phyloP scores from a whole-genome alignment of 495 filamentous ascomycete species.

The Neurospora discreta region DNA sequence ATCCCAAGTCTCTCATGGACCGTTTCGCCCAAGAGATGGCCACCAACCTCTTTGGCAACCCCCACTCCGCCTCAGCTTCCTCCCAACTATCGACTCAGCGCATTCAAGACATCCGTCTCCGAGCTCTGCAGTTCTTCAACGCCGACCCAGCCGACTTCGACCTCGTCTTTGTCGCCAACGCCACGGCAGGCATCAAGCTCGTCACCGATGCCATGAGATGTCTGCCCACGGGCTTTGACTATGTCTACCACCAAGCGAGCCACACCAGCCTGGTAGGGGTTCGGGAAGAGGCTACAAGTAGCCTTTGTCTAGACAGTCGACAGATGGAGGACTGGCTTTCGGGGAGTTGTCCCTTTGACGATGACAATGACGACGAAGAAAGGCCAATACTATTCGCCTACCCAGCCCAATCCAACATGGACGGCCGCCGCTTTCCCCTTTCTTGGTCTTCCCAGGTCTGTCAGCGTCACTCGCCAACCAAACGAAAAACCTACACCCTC shows the following conservation, averaged over 20 bases:
- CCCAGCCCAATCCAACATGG: conserved; percentile 89
- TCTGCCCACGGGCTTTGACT: conserved; percentile 57
- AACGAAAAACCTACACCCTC: conserved; percentile 52
- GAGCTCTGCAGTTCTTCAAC: conserved; percentile 68
- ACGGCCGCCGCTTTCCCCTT: conserved; percentile 65
- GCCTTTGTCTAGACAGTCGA: conserved; percentile 55
- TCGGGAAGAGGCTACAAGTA: conserved; percentile 55
- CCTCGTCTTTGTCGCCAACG: conserved; percentile 83
- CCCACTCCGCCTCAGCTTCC: conserved; percentile 75
- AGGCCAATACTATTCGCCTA: conserved; percentile 58
- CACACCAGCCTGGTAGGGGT: conserved; percentile 86
- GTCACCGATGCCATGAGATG: conserved; percentile 65
- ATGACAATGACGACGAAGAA: neutral
- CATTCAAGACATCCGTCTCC: conserved; percentile 65
- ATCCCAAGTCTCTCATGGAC: conserved; percentile 72
- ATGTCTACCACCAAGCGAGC: conserved; percentile 70
- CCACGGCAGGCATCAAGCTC: conserved; percentile 83
- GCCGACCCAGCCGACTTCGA: conserved; percentile 79
- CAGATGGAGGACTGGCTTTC: conserved; percentile 61
- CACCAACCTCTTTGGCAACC: conserved; percentile 76
- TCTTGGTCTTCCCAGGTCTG: conserved; percentile 54
- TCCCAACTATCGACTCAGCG: conserved; percentile 65
- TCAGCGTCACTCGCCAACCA: conserved; percentile 21
- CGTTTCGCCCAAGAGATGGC: conserved; percentile 65
- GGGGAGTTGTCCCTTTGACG: conserved; percentile 13